These are phyloP conservation scores for Lumnitzera racemosa DNA, from an alignment of 345 rosid species.

Conservation along the genomic window DNA sequence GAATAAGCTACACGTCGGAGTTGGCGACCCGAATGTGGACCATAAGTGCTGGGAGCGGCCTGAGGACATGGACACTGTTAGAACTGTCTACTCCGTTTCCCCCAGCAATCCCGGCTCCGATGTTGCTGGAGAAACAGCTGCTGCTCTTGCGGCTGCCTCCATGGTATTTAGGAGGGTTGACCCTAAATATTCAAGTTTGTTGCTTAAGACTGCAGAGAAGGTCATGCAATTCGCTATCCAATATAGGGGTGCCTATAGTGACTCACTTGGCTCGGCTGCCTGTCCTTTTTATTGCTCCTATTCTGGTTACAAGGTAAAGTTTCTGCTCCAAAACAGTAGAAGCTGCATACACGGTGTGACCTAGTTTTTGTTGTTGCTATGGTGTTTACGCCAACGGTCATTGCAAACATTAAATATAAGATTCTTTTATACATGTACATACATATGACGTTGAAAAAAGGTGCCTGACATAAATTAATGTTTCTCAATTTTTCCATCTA, in stretches of 20 bases:
- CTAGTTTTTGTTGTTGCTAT: too few species aligned
- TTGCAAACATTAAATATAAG: too few species aligned
- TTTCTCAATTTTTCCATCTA: too few species aligned
- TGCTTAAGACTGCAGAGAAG: constrained; percentile 49
- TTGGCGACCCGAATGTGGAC: constrained; percentile 83
- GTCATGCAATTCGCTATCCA: constrained; percentile 79
- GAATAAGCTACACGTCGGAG: constrained; percentile 78
- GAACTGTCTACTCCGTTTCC: constrained; percentile 65
- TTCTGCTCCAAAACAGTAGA: neutral
- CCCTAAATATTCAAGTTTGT: constrained; percentile 36
- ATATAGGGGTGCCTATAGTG: constrained; percentile 72
- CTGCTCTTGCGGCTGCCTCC: constrained; percentile 87
- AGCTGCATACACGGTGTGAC: neutral
- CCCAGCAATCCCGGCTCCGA: constrained; percentile 84
- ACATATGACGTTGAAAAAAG: too few species aligned
- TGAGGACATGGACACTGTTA: constrained; percentile 85
- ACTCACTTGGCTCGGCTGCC: constrained; percentile 63
- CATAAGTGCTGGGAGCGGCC: constrained; percentile 97
- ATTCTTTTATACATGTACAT: too few species aligned
- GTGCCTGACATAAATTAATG: too few species aligned
- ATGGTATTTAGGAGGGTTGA: constrained; percentile 67
- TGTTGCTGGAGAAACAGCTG: constrained; percentile 84
- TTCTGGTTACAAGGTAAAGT: constrained; percentile 71
- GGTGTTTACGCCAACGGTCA: too few species aligned
- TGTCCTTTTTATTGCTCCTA: constrained; percentile 93